Conservation (phyloP, 2,329 filamentous ascomycete genomes). For the Fusarium sp. region DNA sequence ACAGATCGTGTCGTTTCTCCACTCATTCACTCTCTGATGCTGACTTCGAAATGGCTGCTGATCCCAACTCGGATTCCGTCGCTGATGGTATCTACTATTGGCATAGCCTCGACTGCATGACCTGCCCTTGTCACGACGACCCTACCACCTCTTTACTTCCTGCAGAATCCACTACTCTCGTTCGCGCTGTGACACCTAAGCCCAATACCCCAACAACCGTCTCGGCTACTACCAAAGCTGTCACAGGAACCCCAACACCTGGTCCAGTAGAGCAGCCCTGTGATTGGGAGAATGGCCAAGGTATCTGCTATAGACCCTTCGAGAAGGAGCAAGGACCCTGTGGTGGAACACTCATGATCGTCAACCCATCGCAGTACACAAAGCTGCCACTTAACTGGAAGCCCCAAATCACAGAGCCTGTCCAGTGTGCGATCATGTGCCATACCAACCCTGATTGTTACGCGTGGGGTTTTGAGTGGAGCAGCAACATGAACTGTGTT, state of each 20-base stretch:
- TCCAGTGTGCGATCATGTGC: background rate
- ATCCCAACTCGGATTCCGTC: background rate
- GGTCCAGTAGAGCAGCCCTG: background rate
- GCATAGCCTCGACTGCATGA: slow-evolving; percentile 5
- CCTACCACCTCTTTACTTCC: background rate
- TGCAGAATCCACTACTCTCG: background rate
- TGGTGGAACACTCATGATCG: background rate
- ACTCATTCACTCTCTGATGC: background rate
- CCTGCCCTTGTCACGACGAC: background rate
- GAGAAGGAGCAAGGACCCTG: background rate
- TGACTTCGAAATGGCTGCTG: slow-evolving; percentile 4
- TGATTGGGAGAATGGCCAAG: background rate
- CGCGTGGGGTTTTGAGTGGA: background rate
- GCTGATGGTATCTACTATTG: slow-evolving; percentile 2
- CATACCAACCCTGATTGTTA: background rate
- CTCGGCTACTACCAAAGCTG: background rate
- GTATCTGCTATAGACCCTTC: background rate
- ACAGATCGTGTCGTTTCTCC: background rate
- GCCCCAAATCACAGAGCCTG: background rate
- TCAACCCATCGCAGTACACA: background rate
- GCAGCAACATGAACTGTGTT: background rate
- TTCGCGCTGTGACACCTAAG: background rate
- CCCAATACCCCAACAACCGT: background rate
- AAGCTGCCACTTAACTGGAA: background rate
- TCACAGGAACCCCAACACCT: background rate